Conservation (phyloP, 208 protist species). For the Trypanosoma congolense region DNA sequence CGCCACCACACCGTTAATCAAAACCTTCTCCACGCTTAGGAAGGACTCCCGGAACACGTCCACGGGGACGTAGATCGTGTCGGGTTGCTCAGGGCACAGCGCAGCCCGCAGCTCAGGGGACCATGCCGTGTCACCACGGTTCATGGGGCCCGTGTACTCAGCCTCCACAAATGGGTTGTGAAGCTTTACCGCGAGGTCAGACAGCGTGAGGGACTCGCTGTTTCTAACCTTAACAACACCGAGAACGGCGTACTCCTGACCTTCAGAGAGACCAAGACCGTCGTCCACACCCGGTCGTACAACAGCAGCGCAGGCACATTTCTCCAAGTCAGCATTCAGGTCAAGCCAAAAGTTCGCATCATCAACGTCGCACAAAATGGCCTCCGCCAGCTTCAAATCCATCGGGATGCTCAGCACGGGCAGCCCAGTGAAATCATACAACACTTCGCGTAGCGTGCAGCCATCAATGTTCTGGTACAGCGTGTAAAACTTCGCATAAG, state of each 20-base stretch:
- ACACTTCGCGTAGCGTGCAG: conserved; percentile 47
- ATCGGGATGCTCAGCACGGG: conserved; percentile 38
- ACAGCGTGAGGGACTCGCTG: background rate
- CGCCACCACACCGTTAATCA: conserved; percentile 22
- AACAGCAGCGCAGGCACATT: conserved; percentile 42
- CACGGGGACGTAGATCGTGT: conserved; percentile 68
- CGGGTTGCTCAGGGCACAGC: conserved; percentile 25
- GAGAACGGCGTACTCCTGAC: conserved; percentile 58
- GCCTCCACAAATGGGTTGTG: conserved; percentile 68
- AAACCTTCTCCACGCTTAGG: conserved; percentile 36
- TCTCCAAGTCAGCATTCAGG: conserved; percentile 30
- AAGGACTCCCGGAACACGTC: conserved; percentile 45
- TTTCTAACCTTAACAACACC: conserved; percentile 27
- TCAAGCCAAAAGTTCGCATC: conserved; percentile 57
- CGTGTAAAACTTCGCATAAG: conserved; percentile 83
- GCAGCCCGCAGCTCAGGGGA: conserved; percentile 28
- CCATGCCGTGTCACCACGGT: conserved; percentile 46
- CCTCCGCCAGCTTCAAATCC: conserved; percentile 26
- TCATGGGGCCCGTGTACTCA: conserved; percentile 63
- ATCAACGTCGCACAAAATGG: conserved; percentile 44
- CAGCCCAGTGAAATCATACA: conserved; percentile 56
- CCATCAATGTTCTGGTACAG: conserved; percentile 60
- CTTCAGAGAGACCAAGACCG: conserved; percentile 42
- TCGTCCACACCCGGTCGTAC: conserved; percentile 36
- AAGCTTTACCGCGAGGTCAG: conserved; percentile 62